Percentiles rank a stretch among this genome's conserved stretches.
Conservation (phyloP, 2,329 filamentous ascomycete genomes). For the Hymenoscyphus repandus region DNA sequence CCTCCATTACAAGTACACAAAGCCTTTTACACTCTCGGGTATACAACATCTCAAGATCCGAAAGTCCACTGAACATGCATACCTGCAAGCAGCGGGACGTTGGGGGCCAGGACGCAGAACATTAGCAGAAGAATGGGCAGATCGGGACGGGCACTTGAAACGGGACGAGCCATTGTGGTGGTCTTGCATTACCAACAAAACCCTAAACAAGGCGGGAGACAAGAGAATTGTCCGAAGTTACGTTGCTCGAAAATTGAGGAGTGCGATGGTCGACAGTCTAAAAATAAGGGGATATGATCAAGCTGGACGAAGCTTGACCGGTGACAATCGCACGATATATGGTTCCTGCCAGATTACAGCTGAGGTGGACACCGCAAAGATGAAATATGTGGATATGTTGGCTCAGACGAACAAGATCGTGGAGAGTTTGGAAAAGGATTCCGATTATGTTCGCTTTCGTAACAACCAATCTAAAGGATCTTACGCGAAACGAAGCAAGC, state of each 20-base stretch:
- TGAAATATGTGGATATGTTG: constrained; percentile 23
- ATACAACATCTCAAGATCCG: background rate
- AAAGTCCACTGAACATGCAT: background rate
- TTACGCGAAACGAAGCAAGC: too few relatives aligned
- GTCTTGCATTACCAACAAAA: constrained; percentile 33
- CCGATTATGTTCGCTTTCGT: too few relatives aligned
- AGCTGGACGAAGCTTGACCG: constrained; percentile 22
- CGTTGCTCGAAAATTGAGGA: constrained; percentile 37
- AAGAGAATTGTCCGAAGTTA: constrained; percentile 44
- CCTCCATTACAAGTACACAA: background rate
- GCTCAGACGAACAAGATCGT: constrained; percentile 23
- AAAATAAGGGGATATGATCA: constrained; percentile 39
- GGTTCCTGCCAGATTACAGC: constrained; percentile 34
- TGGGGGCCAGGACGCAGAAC: too few relatives aligned
- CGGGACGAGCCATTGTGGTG: constrained; percentile 43
- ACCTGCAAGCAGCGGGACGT: background rate
- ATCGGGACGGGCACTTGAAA: constrained; percentile 30
- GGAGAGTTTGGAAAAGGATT: constrained; percentile 1
- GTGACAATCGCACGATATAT: constrained; percentile 29
- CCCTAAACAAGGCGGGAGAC: constrained; percentile 19
- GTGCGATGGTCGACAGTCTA: constrained; percentile 41
- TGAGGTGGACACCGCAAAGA: constrained; percentile 19
- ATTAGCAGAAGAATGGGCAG: constrained; percentile 20
- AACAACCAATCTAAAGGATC: too few relatives aligned
- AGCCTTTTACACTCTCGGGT: background rate